Evolutionary conservation across 2,329 filamentous ascomycete genomes (phyloP), one percentile per base, ranked within the genome.

Genomic region (Pestalotiopsis sp.): DNA sequence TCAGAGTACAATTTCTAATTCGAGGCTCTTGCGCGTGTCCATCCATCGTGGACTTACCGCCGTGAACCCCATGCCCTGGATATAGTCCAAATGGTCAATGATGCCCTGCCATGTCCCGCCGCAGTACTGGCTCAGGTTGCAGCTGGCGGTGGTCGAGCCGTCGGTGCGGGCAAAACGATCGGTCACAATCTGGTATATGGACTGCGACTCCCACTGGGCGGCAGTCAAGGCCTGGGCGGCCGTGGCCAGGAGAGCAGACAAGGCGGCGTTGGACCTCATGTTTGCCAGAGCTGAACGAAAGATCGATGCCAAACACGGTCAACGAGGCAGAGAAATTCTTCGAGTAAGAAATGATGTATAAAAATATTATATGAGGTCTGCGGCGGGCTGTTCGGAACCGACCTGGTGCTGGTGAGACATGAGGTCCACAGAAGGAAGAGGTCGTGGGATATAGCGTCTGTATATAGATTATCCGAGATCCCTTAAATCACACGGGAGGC

Each of bases 91-190:
- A 40, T 83, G 77, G 68, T 83, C 81, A 20, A 82, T 83, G 56
- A 87, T 79, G 14, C 86, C 86, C 65, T 78, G 73, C 78, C 80
- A 88, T 20, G 83, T 84, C 25, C 86, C 86, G 52, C 85, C 85
- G 68, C 86, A 88, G 75, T 86, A 87, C 36, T 74, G 71, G 68
- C 71, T 66, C 59, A 72, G 40, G 68, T 70, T 41, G 73, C 69
- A 63, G 63, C 79, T 80, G 5, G 73, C 64, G 4, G 75, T 73
- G 2, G 80, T 80, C 38, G 81, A 81, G 13, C 78, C 79, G 65
- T 81, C 77, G 4, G 77, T 78, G 5, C 78, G 77, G 4, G 82
- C 82, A 69, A 82, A 84, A 6, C 82, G 78, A 70, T 83, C 82
- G 13, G 82, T 84, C 66, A 84, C 70, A 68, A 85, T 76, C 73